Evolutionary conservation across 129 eudicot species (phyloP).

Genomic region (Silybum marianum): DNA sequence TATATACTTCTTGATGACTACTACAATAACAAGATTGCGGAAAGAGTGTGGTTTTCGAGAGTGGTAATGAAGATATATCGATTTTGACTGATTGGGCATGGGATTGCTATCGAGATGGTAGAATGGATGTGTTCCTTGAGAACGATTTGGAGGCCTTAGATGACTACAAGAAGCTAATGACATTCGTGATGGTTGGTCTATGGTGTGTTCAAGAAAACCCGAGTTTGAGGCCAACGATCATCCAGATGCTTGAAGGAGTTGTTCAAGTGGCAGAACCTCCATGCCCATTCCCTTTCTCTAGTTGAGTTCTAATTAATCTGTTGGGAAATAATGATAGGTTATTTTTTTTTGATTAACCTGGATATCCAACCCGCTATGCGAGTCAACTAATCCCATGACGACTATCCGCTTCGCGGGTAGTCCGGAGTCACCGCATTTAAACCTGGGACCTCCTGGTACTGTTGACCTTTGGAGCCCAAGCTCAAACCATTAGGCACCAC

Average conservation of each 20-base stretch:
- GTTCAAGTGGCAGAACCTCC: constrained; percentile 32
- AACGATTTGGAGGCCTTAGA: constrained; percentile 34
- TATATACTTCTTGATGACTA: constrained; percentile 55
- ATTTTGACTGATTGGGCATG: constrained; percentile 50
- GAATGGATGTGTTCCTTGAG: constrained; percentile 20
- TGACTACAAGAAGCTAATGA: constrained; percentile 24
- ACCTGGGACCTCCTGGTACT: too few species aligned
- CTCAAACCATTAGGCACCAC: too few species aligned
- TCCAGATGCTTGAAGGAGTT: constrained; percentile 47
- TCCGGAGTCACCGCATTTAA: too few species aligned
- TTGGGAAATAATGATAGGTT: too few species aligned
- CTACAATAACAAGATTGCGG: constrained; percentile 48
- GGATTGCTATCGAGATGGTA: constrained; percentile 44
- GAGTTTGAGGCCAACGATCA: constrained; percentile 43
- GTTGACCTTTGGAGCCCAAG: too few species aligned
- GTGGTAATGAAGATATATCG: constrained; percentile 10
- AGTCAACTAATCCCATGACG: too few species aligned
- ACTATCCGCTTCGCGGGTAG: too few species aligned
- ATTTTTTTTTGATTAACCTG: too few species aligned
- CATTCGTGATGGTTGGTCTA: constrained; percentile 38
- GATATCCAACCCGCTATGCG: too few species aligned
- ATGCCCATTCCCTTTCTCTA: too few species aligned
- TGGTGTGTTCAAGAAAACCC: constrained; percentile 57
- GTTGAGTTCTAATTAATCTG: too few species aligned
- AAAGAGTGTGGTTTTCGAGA: constrained; percentile 24